Conservation (phyloP, 2,329 filamentous ascomycete species). For the Aspergillus puulaauensis region DNA sequence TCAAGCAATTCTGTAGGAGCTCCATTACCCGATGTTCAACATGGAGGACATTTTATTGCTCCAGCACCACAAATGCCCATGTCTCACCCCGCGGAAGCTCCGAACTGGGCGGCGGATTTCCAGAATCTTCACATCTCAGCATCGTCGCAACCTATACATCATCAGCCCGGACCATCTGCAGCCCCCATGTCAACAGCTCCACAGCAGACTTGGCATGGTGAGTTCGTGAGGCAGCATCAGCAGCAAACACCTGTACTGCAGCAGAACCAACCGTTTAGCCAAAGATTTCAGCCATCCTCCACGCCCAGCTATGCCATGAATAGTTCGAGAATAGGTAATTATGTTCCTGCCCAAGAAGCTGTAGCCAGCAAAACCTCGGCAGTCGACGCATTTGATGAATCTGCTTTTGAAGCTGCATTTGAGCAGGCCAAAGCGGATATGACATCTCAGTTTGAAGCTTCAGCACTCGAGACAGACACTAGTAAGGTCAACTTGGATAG, state of each 20-base stretch:
- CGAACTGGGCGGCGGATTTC: constrained; percentile 49
- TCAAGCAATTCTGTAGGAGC: constrained; percentile 33
- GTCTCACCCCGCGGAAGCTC: constrained; percentile 20
- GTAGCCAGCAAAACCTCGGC: constrained; percentile 23
- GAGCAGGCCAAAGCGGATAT: constrained; percentile 41
- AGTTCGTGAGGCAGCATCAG: constrained; percentile 50
- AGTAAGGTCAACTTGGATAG: constrained; percentile 14
- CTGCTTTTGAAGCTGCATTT: constrained; percentile 48
- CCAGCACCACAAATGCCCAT: constrained; percentile 26
- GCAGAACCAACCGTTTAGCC: constrained; percentile 20
- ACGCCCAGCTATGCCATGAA: constrained; percentile 26
- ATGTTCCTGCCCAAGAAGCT: constrained; percentile 26
- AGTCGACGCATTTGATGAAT: constrained; percentile 41
- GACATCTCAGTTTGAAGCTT: constrained; percentile 25
- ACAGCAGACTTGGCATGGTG: constrained; percentile 58
- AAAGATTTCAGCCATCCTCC: constrained; percentile 32
- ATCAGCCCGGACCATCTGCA: constrained; percentile 47
- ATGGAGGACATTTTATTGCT: constrained; percentile 29
- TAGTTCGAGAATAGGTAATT: constrained; percentile 19
- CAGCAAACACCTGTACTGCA: constrained; percentile 23
- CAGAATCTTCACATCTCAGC: constrained; percentile 44
- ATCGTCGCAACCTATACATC: constrained; percentile 44
- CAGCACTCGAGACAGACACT: constrained; percentile 16
- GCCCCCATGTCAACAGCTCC: constrained; percentile 30
- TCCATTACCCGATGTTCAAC: constrained; percentile 39